Percentiles rank a stretch among this genome's conserved stretches.
Evolutionary conservation across 768 basidiomycete species (phyloP).

Genomic region (Boletus sensibilis): DNA sequence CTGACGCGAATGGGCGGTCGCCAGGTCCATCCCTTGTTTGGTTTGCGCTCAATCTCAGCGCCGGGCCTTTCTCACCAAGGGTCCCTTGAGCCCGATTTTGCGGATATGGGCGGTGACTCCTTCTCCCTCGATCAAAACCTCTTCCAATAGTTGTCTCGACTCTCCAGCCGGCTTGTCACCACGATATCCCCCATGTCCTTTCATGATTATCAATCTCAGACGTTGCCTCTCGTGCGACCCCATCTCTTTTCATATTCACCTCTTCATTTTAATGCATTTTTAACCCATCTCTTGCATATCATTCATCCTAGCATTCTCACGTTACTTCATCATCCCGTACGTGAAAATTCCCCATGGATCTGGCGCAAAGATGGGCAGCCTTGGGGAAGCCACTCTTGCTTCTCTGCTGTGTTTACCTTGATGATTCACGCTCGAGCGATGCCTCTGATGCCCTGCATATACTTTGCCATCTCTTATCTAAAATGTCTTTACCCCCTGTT

Average conservation of each 20-base stretch:
- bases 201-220: constrained; percentile 27
- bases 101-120: constrained; percentile 35
- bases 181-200: constrained; percentile 16
- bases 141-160: constrained; percentile 42
- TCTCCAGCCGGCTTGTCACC: constrained; percentile 15
- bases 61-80: constrained; percentile 32
- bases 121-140: constrained; percentile 47
- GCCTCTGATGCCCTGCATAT: constrained; percentile 27
- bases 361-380: constrained; percentile 12
- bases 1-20: constrained; percentile 23
- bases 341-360: constrained; percentile 23
- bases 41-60: constrained; percentile 46
- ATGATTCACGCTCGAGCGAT: constrained; percentile 28
- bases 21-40: constrained; percentile 30
- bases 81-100: constrained; percentile 42
- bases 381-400: constrained; percentile 11
- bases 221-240: constrained; percentile 30
- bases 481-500: constrained; percentile 10
- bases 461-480: constrained; percentile 10
- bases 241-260: constrained; percentile 27
- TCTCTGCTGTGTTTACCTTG: constrained; percentile 18
- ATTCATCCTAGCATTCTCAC: constrained; percentile 27
- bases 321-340: constrained; percentile 19
- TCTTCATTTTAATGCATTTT: constrained; percentile 32
- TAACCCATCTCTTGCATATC: constrained; percentile 35